Conservation (phyloP, 192 early-diverging fungal species). For the Anaeromyces robustus region DNA sequence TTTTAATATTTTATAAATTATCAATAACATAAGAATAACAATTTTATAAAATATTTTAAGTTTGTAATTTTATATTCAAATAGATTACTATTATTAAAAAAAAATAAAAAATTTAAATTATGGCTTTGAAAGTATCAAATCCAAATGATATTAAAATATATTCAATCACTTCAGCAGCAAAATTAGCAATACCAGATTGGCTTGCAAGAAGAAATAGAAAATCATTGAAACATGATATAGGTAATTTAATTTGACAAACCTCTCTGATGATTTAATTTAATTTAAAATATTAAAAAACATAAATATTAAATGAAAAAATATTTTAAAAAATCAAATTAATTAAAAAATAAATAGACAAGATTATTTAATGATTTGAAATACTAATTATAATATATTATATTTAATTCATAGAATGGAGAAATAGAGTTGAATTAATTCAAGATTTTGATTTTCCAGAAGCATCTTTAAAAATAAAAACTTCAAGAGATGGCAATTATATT, state of each 20-base stretch:
- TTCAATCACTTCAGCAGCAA: constrained; percentile 39
- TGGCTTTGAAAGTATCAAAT: neutral
- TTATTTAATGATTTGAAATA: too few species aligned
- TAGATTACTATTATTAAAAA: too few species aligned
- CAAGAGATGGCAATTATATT: constrained; percentile 69
- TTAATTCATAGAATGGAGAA: constrained; percentile 55
- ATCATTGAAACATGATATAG: constrained; percentile 71
- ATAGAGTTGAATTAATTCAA: constrained; percentile 88
- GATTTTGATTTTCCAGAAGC: constrained; percentile 98
- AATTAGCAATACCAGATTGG: constrained; percentile 85
- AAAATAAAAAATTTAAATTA: neutral
- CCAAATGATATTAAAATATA: constrained; percentile 14
- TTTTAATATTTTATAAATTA: too few species aligned
- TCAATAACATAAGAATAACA: too few species aligned
- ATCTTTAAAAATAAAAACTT: constrained; percentile 61
- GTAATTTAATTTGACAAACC: constrained; percentile 13
- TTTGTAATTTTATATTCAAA: too few species aligned
- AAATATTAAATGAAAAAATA: too few species aligned
- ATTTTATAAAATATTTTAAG: too few species aligned
- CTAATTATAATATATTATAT: neutral
- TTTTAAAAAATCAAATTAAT: too few species aligned
- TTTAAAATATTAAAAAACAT: too few species aligned
- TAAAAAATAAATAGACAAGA: too few species aligned
- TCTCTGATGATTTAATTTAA: too few species aligned
- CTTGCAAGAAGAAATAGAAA: constrained; percentile 69